Percentiles rank a stretch among this genome's conserved stretches.
Evolutionary conservation across 345 rosid species (phyloP).

Genomic region (Cardamine occulta): DNA sequence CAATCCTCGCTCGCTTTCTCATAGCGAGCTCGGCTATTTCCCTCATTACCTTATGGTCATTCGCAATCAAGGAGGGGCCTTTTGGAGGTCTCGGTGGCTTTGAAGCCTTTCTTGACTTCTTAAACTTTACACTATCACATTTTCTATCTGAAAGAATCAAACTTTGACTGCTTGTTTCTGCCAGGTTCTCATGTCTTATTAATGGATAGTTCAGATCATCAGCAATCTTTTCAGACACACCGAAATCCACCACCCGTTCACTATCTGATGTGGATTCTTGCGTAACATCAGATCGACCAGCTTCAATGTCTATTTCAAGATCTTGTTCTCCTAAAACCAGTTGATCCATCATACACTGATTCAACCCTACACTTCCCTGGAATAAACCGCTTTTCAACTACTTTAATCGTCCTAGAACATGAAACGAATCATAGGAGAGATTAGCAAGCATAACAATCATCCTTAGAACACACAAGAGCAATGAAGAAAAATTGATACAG

Average conservation of each 20-base stretch:
- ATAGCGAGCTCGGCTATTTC: constrained; percentile 76
- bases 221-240: constrained; percentile 34
- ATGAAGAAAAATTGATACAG: not conserved
- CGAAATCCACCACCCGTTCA: constrained; percentile 15
- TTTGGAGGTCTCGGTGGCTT: constrained; percentile 91
- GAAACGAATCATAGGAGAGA: constrained; percentile 1
- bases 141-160: constrained; percentile 34
- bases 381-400: not conserved
- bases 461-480: not conserved
- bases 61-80: constrained; percentile 68
- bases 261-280: constrained; percentile 44
- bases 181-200: constrained; percentile 31
- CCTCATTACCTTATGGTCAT: constrained; percentile 71
- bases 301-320: constrained; percentile 68
- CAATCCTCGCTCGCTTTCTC: constrained; percentile 76
- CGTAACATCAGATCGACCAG: constrained; percentile 40
- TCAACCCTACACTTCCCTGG: not conserved
- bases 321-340: constrained; percentile 41
- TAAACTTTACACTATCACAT: constrained; percentile 47
- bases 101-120: constrained; percentile 62
- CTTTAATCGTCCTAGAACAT: not conserved
- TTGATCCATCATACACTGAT: constrained; percentile 46
- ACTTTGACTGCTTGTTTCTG: constrained; percentile 31
- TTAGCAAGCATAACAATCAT: constrained; percentile 21
- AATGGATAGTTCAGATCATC: constrained; percentile 36